Evolutionary conservation across 768 basidiomycete species (phyloP).

Genomic region (Hypholoma sublateritium): DNA sequence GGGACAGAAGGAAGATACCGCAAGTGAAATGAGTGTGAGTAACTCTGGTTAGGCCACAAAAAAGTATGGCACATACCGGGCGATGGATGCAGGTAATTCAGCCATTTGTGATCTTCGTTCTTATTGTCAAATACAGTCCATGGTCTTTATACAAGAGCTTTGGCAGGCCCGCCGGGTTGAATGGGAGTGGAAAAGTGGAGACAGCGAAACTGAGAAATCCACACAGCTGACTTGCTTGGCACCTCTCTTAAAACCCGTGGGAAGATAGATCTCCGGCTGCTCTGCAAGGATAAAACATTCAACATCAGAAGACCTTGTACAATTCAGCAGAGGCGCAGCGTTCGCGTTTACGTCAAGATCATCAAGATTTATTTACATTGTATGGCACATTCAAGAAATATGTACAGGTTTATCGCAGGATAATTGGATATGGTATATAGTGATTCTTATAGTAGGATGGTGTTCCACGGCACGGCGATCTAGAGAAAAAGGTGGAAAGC

Average conservation of each 20-base stretch:
- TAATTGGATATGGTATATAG: neutral
- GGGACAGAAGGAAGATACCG: constrained; percentile 1
- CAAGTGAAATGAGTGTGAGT: constrained; percentile 5
- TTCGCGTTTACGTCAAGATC: neutral
- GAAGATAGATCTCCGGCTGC: neutral
- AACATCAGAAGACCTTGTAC: no score
- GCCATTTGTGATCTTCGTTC: constrained; percentile 33
- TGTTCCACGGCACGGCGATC: no score
- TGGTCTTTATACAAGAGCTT: constrained; percentile 25
- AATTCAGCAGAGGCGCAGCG: no score
- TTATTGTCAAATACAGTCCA: constrained; percentile 29
- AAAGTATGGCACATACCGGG: constrained; percentile 34
- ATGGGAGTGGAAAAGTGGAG: neutral
- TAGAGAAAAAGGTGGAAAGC: no score
- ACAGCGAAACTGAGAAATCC: constrained; percentile 6
- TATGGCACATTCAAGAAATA: neutral
- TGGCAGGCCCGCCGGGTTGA: neutral
- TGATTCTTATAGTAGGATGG: neutral
- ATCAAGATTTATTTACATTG: neutral
- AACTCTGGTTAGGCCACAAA: neutral
- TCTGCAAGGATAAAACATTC: no score
- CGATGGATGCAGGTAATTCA: constrained; percentile 43
- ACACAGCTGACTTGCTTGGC: neutral
- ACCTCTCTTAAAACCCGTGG: constrained; percentile 1
- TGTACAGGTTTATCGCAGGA: neutral